These are phyloP conservation scores for Secale cereale DNA, from an alignment of 176 grass and related monocot genomes.

Conservation along the genomic window DNA sequence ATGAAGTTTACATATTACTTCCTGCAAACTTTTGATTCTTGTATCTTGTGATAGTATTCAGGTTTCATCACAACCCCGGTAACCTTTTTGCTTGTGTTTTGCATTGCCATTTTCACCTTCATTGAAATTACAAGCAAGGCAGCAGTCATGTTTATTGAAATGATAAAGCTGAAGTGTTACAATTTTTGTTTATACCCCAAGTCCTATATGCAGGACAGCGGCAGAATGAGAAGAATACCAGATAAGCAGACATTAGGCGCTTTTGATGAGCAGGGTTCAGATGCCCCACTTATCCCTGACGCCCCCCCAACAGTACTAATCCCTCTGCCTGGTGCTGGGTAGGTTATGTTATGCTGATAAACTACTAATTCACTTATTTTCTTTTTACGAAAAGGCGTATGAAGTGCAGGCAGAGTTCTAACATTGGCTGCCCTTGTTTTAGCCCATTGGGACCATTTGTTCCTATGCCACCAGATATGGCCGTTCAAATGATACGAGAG, in stretches of 20 bases:
- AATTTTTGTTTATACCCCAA: neutral
- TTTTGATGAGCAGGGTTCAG: constrained; percentile 31
- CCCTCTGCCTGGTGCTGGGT: constrained; percentile 80
- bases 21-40: neutral
- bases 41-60: neutral
- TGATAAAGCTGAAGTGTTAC: neutral
- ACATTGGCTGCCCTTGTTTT: constrained; percentile 24
- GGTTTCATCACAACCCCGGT: neutral
- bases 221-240: constrained; percentile 37
- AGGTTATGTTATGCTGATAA: constrained; percentile 25
- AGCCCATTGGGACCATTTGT: constrained; percentile 86
- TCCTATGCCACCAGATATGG: constrained; percentile 63
- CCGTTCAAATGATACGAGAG: constrained; percentile 54
- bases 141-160: neutral
- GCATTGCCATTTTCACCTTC: neutral
- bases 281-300: constrained; percentile 39
- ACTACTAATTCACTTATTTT: constrained; percentile 9
- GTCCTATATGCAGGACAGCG: constrained; percentile 43
- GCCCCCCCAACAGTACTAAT: constrained; percentile 44
- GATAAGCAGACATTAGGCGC: constrained; percentile 41
- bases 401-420: constrained; percentile 13
- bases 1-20: neutral
- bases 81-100: neutral
- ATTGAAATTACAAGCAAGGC: neutral
- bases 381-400: neutral